These are phyloP conservation scores for Amanita inopinata DNA, from an alignment of 768 basidiomycete species.

Conservation along the genomic window DNA sequence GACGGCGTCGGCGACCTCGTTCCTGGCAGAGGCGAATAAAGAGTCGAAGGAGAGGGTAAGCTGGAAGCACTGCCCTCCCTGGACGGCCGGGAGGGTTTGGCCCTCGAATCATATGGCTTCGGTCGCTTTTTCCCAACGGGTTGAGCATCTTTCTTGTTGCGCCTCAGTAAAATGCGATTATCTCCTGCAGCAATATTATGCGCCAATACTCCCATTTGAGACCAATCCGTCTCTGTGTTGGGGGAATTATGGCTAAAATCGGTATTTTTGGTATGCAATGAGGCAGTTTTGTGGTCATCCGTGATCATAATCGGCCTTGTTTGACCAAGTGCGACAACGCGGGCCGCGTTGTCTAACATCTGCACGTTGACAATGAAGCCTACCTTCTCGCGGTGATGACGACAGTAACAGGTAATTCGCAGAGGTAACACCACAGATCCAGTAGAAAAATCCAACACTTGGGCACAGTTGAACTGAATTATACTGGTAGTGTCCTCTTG, in stretches of 20 bases:
- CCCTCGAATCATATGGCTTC: constrained; percentile 58
- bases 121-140: constrained; percentile 43
- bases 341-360: constrained; percentile 71
- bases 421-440: constrained; percentile 88
- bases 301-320: constrained; percentile 97
- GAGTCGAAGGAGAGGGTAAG: constrained; percentile 36
- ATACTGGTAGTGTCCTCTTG: constrained; percentile 73
- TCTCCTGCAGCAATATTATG: constrained; percentile 23
- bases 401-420: constrained; percentile 95
- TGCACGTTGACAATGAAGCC: constrained; percentile 90
- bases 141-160: constrained; percentile 32
- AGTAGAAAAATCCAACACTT: constrained; percentile 78
- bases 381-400: constrained; percentile 94
- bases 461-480: constrained; percentile 92
- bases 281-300: constrained; percentile 91
- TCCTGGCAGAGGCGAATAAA: constrained; percentile 32
- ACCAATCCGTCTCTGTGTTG: constrained; percentile 41
- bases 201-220: constrained; percentile 22
- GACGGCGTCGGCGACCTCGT: constrained; percentile 39
- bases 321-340: constrained; percentile 70
- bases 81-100: constrained; percentile 33
- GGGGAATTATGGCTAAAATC: constrained; percentile 25
- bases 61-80: constrained; percentile 50
- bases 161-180: constrained; percentile 34
- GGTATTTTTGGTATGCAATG: constrained; percentile 21